Evolutionary conservation across 2,329 filamentous ascomycete species (phyloP), one percentile per base, ranked within the genome.

Genomic region (Penicillium sp.): DNA sequence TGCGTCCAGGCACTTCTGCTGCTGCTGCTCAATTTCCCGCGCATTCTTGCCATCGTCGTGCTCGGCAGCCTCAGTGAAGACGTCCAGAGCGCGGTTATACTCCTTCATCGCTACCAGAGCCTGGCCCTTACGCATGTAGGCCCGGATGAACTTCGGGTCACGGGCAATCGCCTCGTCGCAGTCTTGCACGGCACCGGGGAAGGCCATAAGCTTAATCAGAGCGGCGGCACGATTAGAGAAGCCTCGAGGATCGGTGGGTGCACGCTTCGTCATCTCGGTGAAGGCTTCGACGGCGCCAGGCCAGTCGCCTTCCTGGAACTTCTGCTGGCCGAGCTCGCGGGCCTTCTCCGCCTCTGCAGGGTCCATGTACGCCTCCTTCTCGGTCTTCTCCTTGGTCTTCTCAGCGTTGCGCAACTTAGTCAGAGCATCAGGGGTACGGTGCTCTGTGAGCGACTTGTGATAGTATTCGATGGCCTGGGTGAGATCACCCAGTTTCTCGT

Each of bases 211-310:
- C 76, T 98, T 98, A 71, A 96, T 86, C 60, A 97, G 88, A 31
- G 93, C 94, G 4, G 93, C 93, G 5, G 93, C 93, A 56, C 93
- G 89, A 78, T 98, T 98, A 65, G 87, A 94, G 78, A 93, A 98
- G 29, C 93, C 91, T 56, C 94, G 84, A 27, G 93, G 84, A 62
- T 98, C 93, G 1, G 94, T 79, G 4, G 94, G 93, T 0, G 88
- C 85, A 43, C 93, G 89, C 79, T 96, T 96, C 69, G 86, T 86
- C 90, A 97, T 96, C 74, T 98, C 93, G 1, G 77, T 81, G 74
- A 98, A 98, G 1, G 91, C 88, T 30, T 88, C 89, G 18, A 98
- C 90, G 7, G 93, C 93, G 37, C 80, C 93, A 8, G 93, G 91
- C 86, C 90, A 97, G 70, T 98, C 90, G 20, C 80, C 84, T 58